Percentiles rank a stretch among this genome's conserved stretches.
phyloP scores from a whole-genome alignment of 495 filamentous ascomycete genomes.

The Daldinia caldariorum region DNA sequence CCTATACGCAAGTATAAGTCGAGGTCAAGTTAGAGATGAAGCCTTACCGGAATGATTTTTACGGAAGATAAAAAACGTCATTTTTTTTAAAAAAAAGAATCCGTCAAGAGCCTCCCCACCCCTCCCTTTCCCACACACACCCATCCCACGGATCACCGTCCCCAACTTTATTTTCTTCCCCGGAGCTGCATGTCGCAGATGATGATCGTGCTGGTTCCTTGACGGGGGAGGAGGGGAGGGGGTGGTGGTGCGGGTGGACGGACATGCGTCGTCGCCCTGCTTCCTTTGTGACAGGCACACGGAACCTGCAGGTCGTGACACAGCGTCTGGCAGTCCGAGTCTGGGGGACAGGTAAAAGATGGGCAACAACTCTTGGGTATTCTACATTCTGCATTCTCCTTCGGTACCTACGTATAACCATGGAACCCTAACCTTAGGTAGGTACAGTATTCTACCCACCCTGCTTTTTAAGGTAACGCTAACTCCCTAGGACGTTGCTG shows the following conservation, averaged over 20 bases:
- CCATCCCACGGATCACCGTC: constrained; percentile 35
- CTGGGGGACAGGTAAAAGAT: constrained; percentile 27
- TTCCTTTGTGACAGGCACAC: constrained; percentile 36
- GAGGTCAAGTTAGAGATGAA: constrained; percentile 13
- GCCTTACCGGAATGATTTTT: background rate
- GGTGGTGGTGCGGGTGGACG: constrained; percentile 30
- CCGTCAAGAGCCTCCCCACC: background rate
- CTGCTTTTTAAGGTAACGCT: background rate
- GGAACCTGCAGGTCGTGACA: constrained; percentile 40
- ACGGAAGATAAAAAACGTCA: constrained; percentile 16
- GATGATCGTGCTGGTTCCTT: constrained; percentile 27
- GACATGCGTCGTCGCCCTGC: constrained; percentile 24
- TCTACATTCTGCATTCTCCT: background rate
- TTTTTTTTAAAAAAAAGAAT: constrained; percentile 37
- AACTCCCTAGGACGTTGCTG: background rate
- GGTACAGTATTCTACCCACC: constrained; percentile 2
- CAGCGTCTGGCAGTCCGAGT: constrained; percentile 27
- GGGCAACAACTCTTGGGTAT: background rate
- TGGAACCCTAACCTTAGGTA: background rate
- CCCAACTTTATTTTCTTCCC: constrained; percentile 27
- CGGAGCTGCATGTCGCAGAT: constrained; percentile 31
- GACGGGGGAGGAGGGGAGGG: constrained; percentile 25
- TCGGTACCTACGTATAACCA: background rate
- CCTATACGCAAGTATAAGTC: background rate
- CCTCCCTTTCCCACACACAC: constrained; percentile 7